Evolutionary conservation across 305 asterid species (phyloP), one percentile per base, ranked within the genome.

Genomic region (Plantago rigida): DNA sequence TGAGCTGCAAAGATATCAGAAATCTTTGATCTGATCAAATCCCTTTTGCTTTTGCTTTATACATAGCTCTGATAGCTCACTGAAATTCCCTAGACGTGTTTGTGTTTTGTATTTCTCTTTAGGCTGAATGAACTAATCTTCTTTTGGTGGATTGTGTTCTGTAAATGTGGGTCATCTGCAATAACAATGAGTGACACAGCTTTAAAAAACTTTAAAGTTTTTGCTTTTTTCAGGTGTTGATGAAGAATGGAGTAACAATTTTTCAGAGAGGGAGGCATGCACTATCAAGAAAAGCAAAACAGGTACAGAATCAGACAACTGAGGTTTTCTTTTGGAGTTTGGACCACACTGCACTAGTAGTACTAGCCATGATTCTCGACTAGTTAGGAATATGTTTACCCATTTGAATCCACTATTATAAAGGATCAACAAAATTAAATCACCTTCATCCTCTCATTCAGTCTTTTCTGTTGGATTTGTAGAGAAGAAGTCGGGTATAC

Each of bases 231-330:
- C 90, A 93, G 97, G 87, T 84, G 86, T 77, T 82, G 92, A 82
- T 87, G 91, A 84, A 80, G 92, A 79, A 80, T 86, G 93, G 91
- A 89, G 85, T 82, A 84, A 64, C 87, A 83, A 77, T 76, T 78
- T 75, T 69, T 69, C 81, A 61, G 91, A 86, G 91, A 81, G 77
- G 69, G 84, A 84, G 79, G 80, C 85, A 73, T 80, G 87, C 94
- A 81, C 92, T 71, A 72, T 77, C 77, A 89, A 84, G 94, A 92
- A 92, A 83, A 86, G 91, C 79, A 87, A 76, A 78, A 65, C 91
- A 84, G 97, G 95, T 86, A 68, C 77, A 68, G 70, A 69, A 70
- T 64, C 74, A 71, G 54, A 72, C 74, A 51, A 70, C 64, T 64
- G 67, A 31, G 6, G 72, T 66, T 73, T 64, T 70, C 63, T 71